These are phyloP conservation scores for Tetrapisispora iriomotensis DNA, from an alignment of 805 yeast genomes.

Conservation along the genomic window DNA sequence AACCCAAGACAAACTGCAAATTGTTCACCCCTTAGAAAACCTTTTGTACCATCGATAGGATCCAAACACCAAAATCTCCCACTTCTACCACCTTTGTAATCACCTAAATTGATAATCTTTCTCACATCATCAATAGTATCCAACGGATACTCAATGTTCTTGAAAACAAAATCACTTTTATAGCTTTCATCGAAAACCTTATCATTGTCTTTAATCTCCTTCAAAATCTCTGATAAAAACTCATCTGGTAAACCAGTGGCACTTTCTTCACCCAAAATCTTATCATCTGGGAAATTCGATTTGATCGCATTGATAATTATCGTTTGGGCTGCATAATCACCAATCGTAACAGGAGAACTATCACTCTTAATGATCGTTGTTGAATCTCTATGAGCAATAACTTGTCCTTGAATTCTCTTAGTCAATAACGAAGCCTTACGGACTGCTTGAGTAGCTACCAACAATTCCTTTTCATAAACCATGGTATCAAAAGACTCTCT, in stretches of 20 bases:
- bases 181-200: conserved; percentile 29
- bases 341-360: conserved; percentile 90
- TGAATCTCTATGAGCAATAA: conserved; percentile 36
- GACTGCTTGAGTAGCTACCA: conserved; percentile 82
- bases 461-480: conserved; percentile 54
- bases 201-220: conserved; percentile 49
- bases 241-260: conserved; percentile 55
- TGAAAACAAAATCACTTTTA: conserved; percentile 11
- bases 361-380: conserved; percentile 73
- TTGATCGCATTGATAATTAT: conserved; percentile 76
- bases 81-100: conserved; percentile 61
- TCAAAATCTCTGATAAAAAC: conserved; percentile 41
- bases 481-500: conserved; percentile 5
- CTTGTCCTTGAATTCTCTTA: conserved; percentile 47
- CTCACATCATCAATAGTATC: conserved; percentile 40
- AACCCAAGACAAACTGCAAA: conserved; percentile 92
- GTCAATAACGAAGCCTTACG: conserved; percentile 77
- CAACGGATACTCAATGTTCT: conserved; percentile 27
- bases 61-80: conserved; percentile 96
- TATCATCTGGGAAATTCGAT: conserved; percentile 72
- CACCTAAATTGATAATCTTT: conserved; percentile 68
- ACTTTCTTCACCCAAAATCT: conserved; percentile 91
- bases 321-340: conserved; percentile 95
- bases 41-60: conserved; percentile 97
- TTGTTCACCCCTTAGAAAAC: conserved; percentile 91